A percentile compares a stretch with the other conserved stretches of the same genome.
Conservation (phyloP, 257 asterid species). For the Verbascum thapsus region DNA sequence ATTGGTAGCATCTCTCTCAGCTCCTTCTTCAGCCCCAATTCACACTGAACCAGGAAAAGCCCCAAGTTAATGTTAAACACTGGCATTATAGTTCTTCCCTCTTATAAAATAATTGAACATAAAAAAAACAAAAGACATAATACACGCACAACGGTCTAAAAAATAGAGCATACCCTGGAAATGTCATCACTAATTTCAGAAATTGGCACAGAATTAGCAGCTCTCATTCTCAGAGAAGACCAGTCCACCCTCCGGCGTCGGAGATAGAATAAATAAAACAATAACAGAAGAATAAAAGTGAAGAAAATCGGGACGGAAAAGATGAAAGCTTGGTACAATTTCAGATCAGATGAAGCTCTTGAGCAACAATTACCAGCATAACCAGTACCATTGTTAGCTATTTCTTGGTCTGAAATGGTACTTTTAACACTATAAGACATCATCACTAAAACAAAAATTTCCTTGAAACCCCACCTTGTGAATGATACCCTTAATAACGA, state of each 20-base stretch:
- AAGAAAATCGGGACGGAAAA: constrained; percentile 74
- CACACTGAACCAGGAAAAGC: constrained; percentile 49
- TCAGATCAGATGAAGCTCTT: constrained; percentile 50
- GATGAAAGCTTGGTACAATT: constrained; percentile 75
- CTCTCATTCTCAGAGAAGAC: constrained; percentile 69
- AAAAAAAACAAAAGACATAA: not conserved
- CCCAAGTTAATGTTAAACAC: not conserved
- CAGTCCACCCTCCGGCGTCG: constrained; percentile 71
- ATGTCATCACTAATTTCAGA: constrained; percentile 33
- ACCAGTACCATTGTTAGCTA: constrained; percentile 16
- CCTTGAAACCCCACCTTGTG: constrained; percentile 1
- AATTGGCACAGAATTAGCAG: constrained; percentile 32
- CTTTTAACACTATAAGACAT: constrained; percentile 36
- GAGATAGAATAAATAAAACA: constrained; percentile 69
- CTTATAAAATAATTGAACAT: not conserved
- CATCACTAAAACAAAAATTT: constrained; percentile 2
- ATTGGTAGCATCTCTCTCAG: constrained; percentile 85
- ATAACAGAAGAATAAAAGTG: constrained; percentile 58
- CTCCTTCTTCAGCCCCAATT: constrained; percentile 78
- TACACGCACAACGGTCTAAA: too few relatives aligned
- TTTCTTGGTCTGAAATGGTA: constrained; percentile 28
- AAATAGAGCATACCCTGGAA: constrained; percentile 62
- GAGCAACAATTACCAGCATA: constrained; percentile 39
- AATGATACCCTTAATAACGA: too few relatives aligned
- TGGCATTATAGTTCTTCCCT: not conserved